Percentiles rank a stretch among this genome's conserved stretches.
phyloP scores from a whole-genome alignment of 495 filamentous ascomycete genomes.

The Tricharina praecox region DNA sequence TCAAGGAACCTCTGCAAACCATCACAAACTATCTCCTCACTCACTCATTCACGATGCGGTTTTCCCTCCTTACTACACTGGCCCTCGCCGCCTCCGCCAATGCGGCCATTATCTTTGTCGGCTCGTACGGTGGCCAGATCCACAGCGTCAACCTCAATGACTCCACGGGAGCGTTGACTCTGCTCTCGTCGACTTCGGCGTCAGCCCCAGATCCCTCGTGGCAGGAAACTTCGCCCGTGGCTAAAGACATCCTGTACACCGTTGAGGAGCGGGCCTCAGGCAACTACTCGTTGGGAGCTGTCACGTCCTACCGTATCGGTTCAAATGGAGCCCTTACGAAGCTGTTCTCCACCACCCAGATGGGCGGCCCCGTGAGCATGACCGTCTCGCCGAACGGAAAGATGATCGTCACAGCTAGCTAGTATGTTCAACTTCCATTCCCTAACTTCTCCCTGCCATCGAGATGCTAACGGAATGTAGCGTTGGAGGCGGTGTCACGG shows the following conservation, averaged over 20 bases:
- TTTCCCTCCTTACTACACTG: no score
- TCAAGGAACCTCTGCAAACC: no score
- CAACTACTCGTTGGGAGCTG: neutral
- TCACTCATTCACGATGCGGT: no score
- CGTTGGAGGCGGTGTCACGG: slow-evolving; percentile 6
- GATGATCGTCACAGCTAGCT: slow-evolving; percentile 11
- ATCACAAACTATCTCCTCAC: no score
- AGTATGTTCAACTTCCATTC: no score
- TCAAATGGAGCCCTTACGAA: slow-evolving; percentile 12
- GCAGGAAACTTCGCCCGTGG: slow-evolving; percentile 11
- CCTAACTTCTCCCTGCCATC: no score
- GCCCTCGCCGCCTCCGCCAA: slow-evolving; percentile 4
- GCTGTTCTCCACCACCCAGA: slow-evolving; percentile 1
- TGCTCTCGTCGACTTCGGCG: slow-evolving; percentile 1
- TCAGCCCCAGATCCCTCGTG: slow-evolving; percentile 12
- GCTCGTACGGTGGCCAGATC: slow-evolving; percentile 11
- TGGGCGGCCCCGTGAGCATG: slow-evolving; percentile 15
- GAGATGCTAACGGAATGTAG: no score
- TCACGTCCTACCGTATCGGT: slow-evolving; percentile 12
- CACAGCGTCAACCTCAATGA: slow-evolving; percentile 11
- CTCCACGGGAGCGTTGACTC: slow-evolving; percentile 1
- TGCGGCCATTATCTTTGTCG: slow-evolving; percentile 16
- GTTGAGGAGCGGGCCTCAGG: slow-evolving; percentile 8
- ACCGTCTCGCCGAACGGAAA: slow-evolving; percentile 2
- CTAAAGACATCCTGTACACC: slow-evolving; percentile 11